Percentiles rank a stretch among this genome's conserved stretches.
Evolutionary conservation across 192 early-diverging fungal genomes (phyloP).

Genomic region (Allomyces macrogynus): DNA sequence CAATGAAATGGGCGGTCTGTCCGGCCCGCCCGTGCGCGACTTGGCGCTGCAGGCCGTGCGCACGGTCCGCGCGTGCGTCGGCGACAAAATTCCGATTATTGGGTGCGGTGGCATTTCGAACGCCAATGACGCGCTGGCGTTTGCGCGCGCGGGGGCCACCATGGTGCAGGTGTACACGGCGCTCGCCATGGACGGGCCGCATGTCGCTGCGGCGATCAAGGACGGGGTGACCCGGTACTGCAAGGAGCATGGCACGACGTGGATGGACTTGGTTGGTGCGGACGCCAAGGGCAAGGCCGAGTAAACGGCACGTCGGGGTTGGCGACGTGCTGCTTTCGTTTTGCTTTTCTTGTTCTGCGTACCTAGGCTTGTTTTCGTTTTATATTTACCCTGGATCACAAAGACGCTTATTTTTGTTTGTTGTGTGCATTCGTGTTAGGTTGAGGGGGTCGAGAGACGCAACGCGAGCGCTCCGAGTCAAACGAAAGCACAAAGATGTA

Average conservation of each 20-base stretch:
- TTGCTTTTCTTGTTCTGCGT: background rate
- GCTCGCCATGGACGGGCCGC: slow-evolving; percentile 56
- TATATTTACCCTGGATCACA: background rate
- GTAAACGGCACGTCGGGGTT: background rate
- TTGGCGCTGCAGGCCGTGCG: slow-evolving; percentile 51
- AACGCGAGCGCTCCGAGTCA: too few species aligned
- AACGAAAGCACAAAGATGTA: too few species aligned
- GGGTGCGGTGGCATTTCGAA: slow-evolving; percentile 69
- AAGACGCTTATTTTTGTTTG: background rate
- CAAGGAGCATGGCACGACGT: background rate
- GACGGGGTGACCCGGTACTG: slow-evolving; percentile 24
- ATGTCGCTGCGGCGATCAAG: slow-evolving; percentile 58
- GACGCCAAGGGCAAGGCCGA: background rate
- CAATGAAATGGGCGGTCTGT: slow-evolving; percentile 58
- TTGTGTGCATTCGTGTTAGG: background rate
- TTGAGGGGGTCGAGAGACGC: too few species aligned
- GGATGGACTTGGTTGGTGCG: background rate
- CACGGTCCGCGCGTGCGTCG: slow-evolving; percentile 7
- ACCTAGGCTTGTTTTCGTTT: background rate
- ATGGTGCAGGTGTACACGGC: slow-evolving; percentile 64
- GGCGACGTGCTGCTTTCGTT: background rate
- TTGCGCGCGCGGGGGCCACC: slow-evolving; percentile 62
- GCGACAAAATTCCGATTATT: slow-evolving; percentile 44
- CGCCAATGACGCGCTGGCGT: slow-evolving; percentile 57
- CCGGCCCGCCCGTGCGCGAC: slow-evolving; percentile 51